phyloP scores from a whole-genome alignment of 2,329 filamentous ascomycete species.

The Diaporthe destruens region DNA sequence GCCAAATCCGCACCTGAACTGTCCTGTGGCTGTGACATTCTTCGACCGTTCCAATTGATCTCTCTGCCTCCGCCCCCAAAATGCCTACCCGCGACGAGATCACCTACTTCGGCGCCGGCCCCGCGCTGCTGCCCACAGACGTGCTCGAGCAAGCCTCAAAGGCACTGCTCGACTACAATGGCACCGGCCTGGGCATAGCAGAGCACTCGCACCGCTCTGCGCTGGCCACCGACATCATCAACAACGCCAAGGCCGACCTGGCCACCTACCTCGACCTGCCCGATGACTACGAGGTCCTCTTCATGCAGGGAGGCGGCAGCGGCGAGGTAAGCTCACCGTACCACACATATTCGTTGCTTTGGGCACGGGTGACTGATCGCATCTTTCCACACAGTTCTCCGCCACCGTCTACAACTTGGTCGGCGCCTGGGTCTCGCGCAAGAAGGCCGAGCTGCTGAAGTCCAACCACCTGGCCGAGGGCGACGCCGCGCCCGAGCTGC shows the following conservation, averaged over 20 bases:
- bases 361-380: too few relatives aligned
- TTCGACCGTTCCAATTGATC: neutral
- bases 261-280: slow-evolving; percentile 83
- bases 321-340: slow-evolving; percentile 63
- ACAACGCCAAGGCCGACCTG: slow-evolving; percentile 81
- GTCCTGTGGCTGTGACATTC: neutral
- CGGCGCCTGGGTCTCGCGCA: slow-evolving; percentile 81
- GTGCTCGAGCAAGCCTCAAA: slow-evolving; percentile 83
- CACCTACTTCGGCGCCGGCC: slow-evolving; percentile 91
- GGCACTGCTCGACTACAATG: slow-evolving; percentile 84
- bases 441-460: slow-evolving; percentile 70
- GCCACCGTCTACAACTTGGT: slow-evolving; percentile 88
- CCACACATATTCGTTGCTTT: too few relatives aligned
- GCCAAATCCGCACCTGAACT: neutral
- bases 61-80: slow-evolving; percentile 18
- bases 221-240: slow-evolving; percentile 82
- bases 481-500: slow-evolving; percentile 65
- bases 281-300: slow-evolving; percentile 86
- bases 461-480: slow-evolving; percentile 65
- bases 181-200: slow-evolving; percentile 85
- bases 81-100: slow-evolving; percentile 83
- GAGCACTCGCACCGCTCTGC: slow-evolving; percentile 92
- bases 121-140: slow-evolving; percentile 84
- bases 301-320: slow-evolving; percentile 88
- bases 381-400: slow-evolving; percentile 67